Evolutionary conservation across 352 stramenopile species (phyloP).

Genomic region (Phytophthora podocarpi): DNA sequence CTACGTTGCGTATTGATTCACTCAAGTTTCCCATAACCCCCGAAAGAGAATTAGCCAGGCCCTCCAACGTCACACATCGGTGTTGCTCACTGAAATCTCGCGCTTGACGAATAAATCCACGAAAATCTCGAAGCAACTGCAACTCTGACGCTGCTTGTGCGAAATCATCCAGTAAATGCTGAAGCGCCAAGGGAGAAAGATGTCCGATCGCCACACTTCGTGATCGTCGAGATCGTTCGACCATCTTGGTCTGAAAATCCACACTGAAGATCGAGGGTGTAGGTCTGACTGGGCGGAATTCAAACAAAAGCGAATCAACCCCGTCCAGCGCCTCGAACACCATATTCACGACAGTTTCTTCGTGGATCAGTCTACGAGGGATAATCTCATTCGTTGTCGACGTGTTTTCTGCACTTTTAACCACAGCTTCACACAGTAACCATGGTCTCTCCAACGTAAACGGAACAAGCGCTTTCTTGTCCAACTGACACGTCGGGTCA

Average conservation of each 20-base stretch:
- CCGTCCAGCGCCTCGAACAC: slow-evolving; percentile 66
- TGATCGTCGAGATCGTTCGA: slow-evolving; percentile 34
- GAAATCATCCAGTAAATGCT: slow-evolving; percentile 39
- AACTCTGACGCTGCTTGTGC: slow-evolving; percentile 46
- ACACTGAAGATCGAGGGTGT: slow-evolving; percentile 37
- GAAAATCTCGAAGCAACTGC: slow-evolving; percentile 55
- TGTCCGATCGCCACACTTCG: slow-evolving; percentile 44
- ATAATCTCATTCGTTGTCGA: neutral
- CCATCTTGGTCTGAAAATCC: slow-evolving; percentile 33
- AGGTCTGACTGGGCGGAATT: slow-evolving; percentile 20
- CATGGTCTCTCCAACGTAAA: slow-evolving; percentile 48
- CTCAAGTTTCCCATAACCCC: slow-evolving; percentile 32
- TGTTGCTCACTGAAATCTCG: slow-evolving; percentile 18
- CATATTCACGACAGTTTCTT: slow-evolving; percentile 51
- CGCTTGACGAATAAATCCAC: slow-evolving; percentile 25
- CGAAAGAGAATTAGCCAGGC: slow-evolving; percentile 51
- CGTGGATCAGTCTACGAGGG: slow-evolving; percentile 46
- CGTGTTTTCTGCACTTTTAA: slow-evolving; percentile 4
- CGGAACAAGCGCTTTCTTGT: slow-evolving; percentile 4
- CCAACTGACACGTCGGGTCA: slow-evolving; percentile 17
- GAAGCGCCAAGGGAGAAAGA: slow-evolving; percentile 52
- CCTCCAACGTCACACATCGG: slow-evolving; percentile 49
- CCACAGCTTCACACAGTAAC: slow-evolving; percentile 38
- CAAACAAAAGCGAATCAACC: slow-evolving; percentile 57
- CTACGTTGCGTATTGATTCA: slow-evolving; percentile 29